Base-by-base conservation (phyloP, 805 yeast species). In the Kuraishia cidri region DNA sequence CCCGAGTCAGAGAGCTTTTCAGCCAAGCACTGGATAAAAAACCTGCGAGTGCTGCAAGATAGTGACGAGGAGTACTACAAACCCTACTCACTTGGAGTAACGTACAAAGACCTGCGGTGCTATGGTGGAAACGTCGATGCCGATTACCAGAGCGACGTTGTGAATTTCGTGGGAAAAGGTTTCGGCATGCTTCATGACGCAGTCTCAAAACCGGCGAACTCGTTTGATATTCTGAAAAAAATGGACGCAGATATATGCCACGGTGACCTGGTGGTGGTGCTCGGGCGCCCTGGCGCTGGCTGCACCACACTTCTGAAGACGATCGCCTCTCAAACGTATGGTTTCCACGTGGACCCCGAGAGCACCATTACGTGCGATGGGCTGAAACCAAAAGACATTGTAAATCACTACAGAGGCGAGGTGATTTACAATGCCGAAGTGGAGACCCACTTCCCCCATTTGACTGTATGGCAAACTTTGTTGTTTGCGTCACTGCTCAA, bases 61-160 rank as follows among this genome's bases (percentile, higher is more conserved):
- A 52, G 66, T 6, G 82, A 79, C 44, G 73, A 75, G 1, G 85
- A 75, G 3, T 64, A 72, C 46, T 77, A 70, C 49, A 68, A 69
- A 45, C 74, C 76, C 18, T 58, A 72, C 29, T 62, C 67, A 16
- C 55, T 78, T 33, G 78, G 85, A 8, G 58, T 79, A 26, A 60
- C 75, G 2, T 82, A 72, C 60, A 62, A 69, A 38, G 54, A 76
- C 44, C 57, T 81, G 41, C 55, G 75, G 35, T 83, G 82, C 3
- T 70, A 61, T 35, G 90, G 90, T 41, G 56, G 58, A 24, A 72
- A 76, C 14, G 52, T 66, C 3, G 77, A 68, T 45, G 66, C 80
- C 4, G 85, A 76, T 48, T 81, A 76, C 54, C 87, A 79, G 48
- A 56, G 74, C 8, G 79, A 79, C 3, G 70, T 74, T 3, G 45